phyloP scores from a whole-genome alignment of 2,329 filamentous ascomycete genomes.

The Penicillium glabrum region DNA sequence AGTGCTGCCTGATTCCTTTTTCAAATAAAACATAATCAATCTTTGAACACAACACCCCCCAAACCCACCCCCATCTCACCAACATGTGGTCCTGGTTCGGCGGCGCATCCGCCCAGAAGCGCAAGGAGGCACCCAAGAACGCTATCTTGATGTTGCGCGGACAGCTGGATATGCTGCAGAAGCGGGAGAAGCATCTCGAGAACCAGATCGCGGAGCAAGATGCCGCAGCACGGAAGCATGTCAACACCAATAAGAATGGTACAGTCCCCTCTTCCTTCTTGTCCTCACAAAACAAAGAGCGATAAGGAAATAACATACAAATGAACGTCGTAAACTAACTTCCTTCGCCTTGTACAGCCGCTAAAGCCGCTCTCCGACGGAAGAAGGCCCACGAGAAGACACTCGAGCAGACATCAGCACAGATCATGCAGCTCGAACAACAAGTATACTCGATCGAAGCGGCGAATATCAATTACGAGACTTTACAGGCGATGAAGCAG shows the following conservation, averaged over 20 bases:
- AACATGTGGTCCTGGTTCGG: constrained; percentile 88
- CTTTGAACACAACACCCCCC: too few relatives aligned
- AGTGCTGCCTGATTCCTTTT: constrained; percentile 9
- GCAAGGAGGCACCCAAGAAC: constrained; percentile 94
- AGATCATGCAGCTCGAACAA: constrained; percentile 89
- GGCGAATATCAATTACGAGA: constrained; percentile 98
- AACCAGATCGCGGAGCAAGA: constrained; percentile 94
- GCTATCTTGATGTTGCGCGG: constrained; percentile 84
- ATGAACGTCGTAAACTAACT: background rate
- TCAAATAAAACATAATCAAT: background rate
- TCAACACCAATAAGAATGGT: constrained; percentile 89
- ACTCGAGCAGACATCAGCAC: constrained; percentile 82
- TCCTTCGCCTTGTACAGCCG: constrained; percentile 59
- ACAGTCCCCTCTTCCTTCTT: constrained; percentile 22
- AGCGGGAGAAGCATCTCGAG: constrained; percentile 88
- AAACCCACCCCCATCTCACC: constrained; percentile 3
- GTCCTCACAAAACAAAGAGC: background rate
- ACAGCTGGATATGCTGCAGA: constrained; percentile 96
- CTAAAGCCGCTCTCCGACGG: constrained; percentile 83
- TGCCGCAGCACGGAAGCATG: constrained; percentile 80
- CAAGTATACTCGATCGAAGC: constrained; percentile 97
- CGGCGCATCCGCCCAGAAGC: constrained; percentile 75
- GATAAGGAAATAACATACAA: background rate
- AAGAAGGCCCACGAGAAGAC: constrained; percentile 95
- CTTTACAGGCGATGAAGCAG: constrained; percentile 88